phyloP scores from a whole-genome alignment of 2,329 filamentous ascomycete genomes.

The Verticillium dahliae region DNA sequence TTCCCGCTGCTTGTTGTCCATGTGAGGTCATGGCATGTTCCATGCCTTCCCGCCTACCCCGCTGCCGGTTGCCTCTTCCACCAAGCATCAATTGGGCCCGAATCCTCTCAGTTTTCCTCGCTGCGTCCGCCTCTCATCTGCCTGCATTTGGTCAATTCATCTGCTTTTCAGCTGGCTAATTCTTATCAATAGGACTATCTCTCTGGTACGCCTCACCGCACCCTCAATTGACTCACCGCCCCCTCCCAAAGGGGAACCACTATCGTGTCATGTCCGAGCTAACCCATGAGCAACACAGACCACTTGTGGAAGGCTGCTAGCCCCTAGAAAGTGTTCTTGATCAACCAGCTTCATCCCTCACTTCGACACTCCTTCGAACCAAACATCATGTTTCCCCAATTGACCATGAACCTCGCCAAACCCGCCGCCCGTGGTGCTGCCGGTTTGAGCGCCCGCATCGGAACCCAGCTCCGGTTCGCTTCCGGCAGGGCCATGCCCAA shows the following conservation, averaged over 20 bases:
- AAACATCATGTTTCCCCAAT: constrained; percentile 53
- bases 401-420: constrained; percentile 46
- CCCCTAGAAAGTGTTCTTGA: constrained; percentile 30
- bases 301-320: constrained; percentile 47
- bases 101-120: not conserved
- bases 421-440: constrained; percentile 40
- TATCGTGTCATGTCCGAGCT: not conserved
- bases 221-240: constrained; percentile 34
- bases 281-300: constrained; percentile 26
- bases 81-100: constrained; percentile 3
- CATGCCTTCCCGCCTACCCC: constrained; percentile 1
- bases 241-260: not conserved
- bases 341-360: constrained; percentile 2
- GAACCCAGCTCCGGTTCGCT: constrained; percentile 27
- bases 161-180: constrained; percentile 30
- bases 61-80: constrained; percentile 6
- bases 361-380: not conserved
- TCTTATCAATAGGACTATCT: constrained; percentile 58
- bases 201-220: constrained; percentile 51
- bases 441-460: constrained; percentile 22
- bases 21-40: not conserved
- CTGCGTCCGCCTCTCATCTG: not conserved
- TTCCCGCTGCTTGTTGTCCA: constrained; percentile 6
- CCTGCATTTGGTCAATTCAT: constrained; percentile 48
- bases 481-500: constrained; percentile 60